Evolutionary conservation across 495 filamentous ascomycete genomes (phyloP), one percentile per base, ranked within the genome.

Genomic region (Alectoria sarmentosa): DNA sequence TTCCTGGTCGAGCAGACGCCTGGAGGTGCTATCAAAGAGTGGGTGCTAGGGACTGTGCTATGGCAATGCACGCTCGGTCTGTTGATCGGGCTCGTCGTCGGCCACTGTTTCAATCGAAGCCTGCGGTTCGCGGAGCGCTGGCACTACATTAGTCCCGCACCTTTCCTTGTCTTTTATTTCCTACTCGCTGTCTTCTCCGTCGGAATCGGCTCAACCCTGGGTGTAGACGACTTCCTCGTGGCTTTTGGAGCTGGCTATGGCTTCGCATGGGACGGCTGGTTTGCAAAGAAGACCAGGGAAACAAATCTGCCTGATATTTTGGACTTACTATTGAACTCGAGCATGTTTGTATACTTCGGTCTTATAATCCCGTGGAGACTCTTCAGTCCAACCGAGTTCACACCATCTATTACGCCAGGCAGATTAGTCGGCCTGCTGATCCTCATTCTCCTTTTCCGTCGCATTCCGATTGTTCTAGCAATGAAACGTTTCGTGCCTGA

Each of bases 321-420:
- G 34, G 80, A 83, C 56, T 67, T 81, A 17, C 67, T 82, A 19
- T 75, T 81, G 60, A 83, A 82, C 58, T 73, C 71, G 26, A 73
- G 69, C 44, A 75, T 81, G 71, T 83, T 83, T 64, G 74, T 83
- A 42, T 81, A 79, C 66, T 76, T 81, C 42, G 79, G 80, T 34
- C 70, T 80, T 21, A 74, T 76, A 58, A 81, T 83, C 17, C 80
- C 79, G 0, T 83, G 77, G 77, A 37, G 70, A 0, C 23, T 66
- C 11, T 83, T 81, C 69, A 61, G 66, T 0, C 72, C 76, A 0
- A 54, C 63, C 23, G 60, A 71, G 3, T 30, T 74, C 7, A 76
- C 73, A 13, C 75, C 76, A 0, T 26, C 44, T 1, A 65, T 79
- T 30, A 78, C 77, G 0, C 66, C 74, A 0, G 71, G 73, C 46